Evolutionary conservation across 345 rosid genomes (phyloP).

Genomic region (Heritiera fomes): DNA sequence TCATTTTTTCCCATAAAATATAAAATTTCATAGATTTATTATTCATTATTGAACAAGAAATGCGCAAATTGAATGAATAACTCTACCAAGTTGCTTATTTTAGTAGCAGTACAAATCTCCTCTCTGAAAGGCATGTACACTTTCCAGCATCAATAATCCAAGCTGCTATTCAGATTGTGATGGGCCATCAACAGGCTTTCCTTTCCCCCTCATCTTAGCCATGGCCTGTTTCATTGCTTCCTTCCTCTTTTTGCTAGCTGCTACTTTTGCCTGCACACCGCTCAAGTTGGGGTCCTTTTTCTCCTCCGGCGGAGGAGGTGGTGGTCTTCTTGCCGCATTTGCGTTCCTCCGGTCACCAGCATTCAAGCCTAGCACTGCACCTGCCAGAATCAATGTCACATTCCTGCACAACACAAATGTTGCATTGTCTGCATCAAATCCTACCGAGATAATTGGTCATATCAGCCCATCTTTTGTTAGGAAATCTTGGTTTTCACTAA

Average conservation of each 20-base stretch:
- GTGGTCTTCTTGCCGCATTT: conserved; percentile 59
- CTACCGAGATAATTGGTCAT: too few relatives aligned
- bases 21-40: not conserved
- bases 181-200: conserved; percentile 40
- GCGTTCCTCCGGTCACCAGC: conserved; percentile 39
- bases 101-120: not conserved
- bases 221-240: conserved; percentile 48
- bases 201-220: conserved; percentile 66
- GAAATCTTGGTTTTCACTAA: too few relatives aligned
- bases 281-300: conserved; percentile 72
- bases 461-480: not conserved
- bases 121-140: not conserved
- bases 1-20: too few relatives aligned
- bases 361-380: conserved; percentile 50
- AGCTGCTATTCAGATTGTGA: not conserved
- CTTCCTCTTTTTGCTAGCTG: conserved; percentile 74
- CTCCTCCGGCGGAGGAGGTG: conserved; percentile 59
- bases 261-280: conserved; percentile 70
- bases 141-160: not conserved
- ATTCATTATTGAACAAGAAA: conserved; percentile 1
- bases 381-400: conserved; percentile 43
- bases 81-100: not conserved
- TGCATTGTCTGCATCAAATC: not conserved
- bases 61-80: not conserved
- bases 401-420: conserved; percentile 33